Conservation (phyloP, 345 rosid species). For the Gossypium ekmanianum region DNA sequence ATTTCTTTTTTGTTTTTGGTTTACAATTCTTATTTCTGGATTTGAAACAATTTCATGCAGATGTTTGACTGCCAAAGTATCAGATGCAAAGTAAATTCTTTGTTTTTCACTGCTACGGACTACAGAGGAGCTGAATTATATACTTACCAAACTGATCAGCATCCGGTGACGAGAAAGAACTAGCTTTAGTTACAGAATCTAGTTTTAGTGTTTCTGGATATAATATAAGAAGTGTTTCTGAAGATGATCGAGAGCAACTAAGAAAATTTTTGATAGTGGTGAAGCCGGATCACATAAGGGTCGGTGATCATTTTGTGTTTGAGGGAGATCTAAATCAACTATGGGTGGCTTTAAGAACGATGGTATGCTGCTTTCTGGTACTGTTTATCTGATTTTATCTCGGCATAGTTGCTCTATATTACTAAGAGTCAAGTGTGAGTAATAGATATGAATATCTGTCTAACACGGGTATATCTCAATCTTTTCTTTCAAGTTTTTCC, state of each 20-base stretch:
- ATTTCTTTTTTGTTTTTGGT: neutral
- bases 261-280: constrained; percentile 9
- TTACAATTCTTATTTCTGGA: neutral
- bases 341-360: constrained; percentile 15
- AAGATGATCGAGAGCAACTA: constrained; percentile 20
- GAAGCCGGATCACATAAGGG: constrained; percentile 12
- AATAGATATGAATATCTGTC: neutral
- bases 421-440: neutral
- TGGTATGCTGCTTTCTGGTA: constrained; percentile 16
- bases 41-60: constrained; percentile 29
- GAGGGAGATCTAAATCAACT: constrained; percentile 24
- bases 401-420: neutral
- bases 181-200: constrained; percentile 8
- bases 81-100: constrained; percentile 7
- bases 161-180: constrained; percentile 1
- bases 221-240: neutral
- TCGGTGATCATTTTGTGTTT: constrained; percentile 20
- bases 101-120: constrained; percentile 17
- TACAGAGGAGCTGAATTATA: constrained; percentile 15
- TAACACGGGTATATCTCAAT: neutral
- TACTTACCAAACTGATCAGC: neutral
- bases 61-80: constrained; percentile 26
- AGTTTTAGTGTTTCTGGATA: constrained; percentile 7
- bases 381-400: neutral
- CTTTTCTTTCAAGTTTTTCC: no score